Evolutionary conservation across 768 basidiomycete species (phyloP), one percentile per base, ranked within the genome.

Genomic region (Flagelloscypha sp.): DNA sequence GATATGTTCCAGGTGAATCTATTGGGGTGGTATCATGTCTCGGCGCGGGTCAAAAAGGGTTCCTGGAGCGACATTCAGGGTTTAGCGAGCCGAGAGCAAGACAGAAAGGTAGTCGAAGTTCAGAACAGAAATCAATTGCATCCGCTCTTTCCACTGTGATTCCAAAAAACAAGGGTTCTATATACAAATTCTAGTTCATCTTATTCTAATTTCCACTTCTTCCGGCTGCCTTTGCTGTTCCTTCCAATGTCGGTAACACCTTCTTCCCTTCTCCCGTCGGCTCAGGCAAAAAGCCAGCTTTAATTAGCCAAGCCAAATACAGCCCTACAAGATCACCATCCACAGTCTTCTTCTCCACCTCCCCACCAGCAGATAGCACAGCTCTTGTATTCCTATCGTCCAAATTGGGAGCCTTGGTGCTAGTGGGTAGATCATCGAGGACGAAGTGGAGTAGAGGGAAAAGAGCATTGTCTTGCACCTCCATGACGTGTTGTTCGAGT

Each of bases 381-480:
- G 70, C 65, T n/a, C 58, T 58, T 12, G 89, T 93, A 54, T 94
- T 95, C 15, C 69, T 54, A 52, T 95, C 88, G 52, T 94, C 86
- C 32, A 98, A 64, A 43, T 85, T 82, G 2, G 95, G 87, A 1
- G 90, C 78, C 57, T 93, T 95, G 17, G 94, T 98, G 51, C 85
- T 89, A 17, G 93, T 95, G 4, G 95, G 95, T 13, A 99, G 68
- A 57, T 99, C 95, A 54, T 97, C 95, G 20, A 99, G 65, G 17
- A 98, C 95, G 47, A 97, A 97, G 59, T 99, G 94, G 12, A 99
- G 72, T 7, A 99, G 65, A 3, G 95, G 95, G 74, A 93, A 98
- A 28, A 99, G 70, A 2, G 95, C 95, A 45, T 99, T 98, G 56
- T 98, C 94, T 54, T 93, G 87, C 6, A 73, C 77, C 37, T 89